A percentile compares a stretch with the other conserved stretches of the same genome.
Evolutionary conservation across 495 filamentous ascomycete genomes (phyloP).

Genomic region (Podospora pseudoanserina): DNA sequence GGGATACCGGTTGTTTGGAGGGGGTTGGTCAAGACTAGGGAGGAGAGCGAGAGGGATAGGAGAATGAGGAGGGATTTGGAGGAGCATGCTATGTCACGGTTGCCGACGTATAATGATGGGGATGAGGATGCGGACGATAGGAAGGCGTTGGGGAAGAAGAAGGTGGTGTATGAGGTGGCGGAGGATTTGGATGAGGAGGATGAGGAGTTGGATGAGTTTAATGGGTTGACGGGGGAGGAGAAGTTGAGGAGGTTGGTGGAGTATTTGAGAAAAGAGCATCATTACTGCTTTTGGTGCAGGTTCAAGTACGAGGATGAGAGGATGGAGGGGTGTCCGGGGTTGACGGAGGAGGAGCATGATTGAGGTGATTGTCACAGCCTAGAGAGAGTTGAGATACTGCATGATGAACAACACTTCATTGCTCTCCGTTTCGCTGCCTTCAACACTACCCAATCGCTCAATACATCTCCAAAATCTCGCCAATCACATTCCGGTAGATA

Average conservation of each 20-base stretch:
- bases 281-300: constrained; percentile 98
- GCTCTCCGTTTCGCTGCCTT: too few species aligned
- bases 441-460: background rate
- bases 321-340: constrained; percentile 87
- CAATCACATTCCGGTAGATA: constrained; percentile 45
- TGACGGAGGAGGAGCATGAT: constrained; percentile 90
- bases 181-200: constrained; percentile 83
- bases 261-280: constrained; percentile 64
- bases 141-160: constrained; percentile 38
- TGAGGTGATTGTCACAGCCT: constrained; percentile 31
- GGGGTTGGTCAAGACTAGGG: constrained; percentile 62
- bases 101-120: constrained; percentile 51
- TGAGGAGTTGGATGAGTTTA: constrained; percentile 78
- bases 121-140: constrained; percentile 51
- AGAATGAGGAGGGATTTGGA: constrained; percentile 68
- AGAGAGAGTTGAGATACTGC: background rate
- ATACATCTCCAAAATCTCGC: constrained; percentile 46
- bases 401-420: background rate
- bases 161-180: constrained; percentile 44
- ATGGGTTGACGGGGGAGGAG: constrained; percentile 60
- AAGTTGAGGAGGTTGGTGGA: constrained; percentile 59
- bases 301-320: constrained; percentile 62
- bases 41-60: constrained; percentile 65
- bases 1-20: constrained; percentile 76
- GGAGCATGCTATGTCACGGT: constrained; percentile 40